Conservation (phyloP, 2,329 filamentous ascomycete species). For the Aspergillus clavatus region DNA sequence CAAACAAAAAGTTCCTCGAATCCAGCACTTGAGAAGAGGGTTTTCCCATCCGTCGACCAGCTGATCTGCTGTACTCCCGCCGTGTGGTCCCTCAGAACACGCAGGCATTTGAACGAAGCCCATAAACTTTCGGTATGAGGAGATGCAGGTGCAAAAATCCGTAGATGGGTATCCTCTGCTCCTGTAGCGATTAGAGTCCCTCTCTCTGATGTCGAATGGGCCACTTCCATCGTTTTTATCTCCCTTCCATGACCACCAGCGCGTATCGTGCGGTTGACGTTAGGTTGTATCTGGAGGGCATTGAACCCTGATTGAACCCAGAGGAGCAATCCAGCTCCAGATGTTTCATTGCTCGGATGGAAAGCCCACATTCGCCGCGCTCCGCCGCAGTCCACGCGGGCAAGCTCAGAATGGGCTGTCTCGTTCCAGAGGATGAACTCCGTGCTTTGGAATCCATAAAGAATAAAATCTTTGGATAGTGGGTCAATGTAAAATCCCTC, state of each 20-base stretch:
- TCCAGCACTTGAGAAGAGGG: conserved; percentile 80
- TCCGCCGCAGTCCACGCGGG: conserved; percentile 75
- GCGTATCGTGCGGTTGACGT: conserved; percentile 52
- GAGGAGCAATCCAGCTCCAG: conserved; percentile 53
- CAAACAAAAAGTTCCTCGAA: conserved; percentile 88
- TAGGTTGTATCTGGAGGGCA: conserved; percentile 35
- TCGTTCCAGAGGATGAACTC: conserved; percentile 80
- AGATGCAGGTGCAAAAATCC: conserved; percentile 51
- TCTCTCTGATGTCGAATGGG: conserved; percentile 17
- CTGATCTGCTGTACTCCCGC: conserved; percentile 76
- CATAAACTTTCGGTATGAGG: conserved; percentile 12
- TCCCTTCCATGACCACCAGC: conserved; percentile 80
- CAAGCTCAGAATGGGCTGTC: conserved; percentile 62
- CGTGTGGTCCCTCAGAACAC: conserved; percentile 69
- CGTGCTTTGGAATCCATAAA: conserved; percentile 77
- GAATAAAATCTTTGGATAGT: conserved; percentile 53
- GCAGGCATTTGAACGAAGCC: conserved; percentile 47
- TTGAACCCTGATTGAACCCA: conserved; percentile 69
- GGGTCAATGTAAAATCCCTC: conserved; percentile 63
- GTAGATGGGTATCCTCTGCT: conserved; percentile 68
- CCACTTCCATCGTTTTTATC: conserved; percentile 61
- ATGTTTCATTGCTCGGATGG: conserved; percentile 20
- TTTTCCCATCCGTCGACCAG: conserved; percentile 63
- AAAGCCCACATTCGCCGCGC: conserved; percentile 73
- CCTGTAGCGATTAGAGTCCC: conserved; percentile 57